A percentile compares a stretch with the other conserved stretches of the same genome.
phyloP scores from a whole-genome alignment of 2,329 filamentous ascomycete genomes.

The Diaporthe vexans region DNA sequence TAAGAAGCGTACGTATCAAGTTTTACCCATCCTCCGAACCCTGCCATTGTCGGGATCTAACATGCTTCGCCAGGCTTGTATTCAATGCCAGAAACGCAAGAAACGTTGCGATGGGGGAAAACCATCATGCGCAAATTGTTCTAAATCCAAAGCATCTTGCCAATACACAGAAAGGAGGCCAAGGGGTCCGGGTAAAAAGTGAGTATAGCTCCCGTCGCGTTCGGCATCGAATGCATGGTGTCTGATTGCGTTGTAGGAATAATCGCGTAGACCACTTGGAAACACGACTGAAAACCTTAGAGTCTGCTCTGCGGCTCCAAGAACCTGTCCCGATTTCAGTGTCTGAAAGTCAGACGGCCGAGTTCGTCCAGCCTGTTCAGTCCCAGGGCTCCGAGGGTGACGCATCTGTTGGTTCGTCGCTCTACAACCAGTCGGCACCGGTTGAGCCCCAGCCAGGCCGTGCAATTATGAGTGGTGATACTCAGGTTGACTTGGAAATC shows the following conservation, averaged over 20 bases:
- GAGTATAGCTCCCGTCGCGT: background rate
- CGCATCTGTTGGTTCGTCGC: background rate
- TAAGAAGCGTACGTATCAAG: background rate
- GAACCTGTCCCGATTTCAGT: background rate
- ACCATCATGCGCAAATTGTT: slow-evolving; percentile 6
- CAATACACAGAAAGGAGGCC: background rate
- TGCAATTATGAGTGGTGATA: too few species aligned
- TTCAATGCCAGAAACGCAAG: slow-evolving; percentile 4
- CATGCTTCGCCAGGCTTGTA: background rate
- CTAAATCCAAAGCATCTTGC: background rate
- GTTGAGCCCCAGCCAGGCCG: background rate
- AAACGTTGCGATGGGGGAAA: slow-evolving; percentile 21
- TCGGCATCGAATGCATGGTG: background rate
- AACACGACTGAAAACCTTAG: background rate
- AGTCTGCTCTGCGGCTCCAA: background rate
- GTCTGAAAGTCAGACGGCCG: background rate
- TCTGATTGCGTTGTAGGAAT: background rate
- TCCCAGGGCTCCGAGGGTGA: background rate
- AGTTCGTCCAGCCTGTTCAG: background rate
- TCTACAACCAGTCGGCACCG: background rate
- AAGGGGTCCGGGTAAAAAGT: slow-evolving; percentile 14
- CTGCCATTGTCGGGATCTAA: background rate
- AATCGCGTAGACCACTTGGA: background rate
- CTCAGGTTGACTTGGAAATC: background rate
- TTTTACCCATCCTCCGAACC: too few species aligned